A percentile compares a stretch with the other conserved stretches of the same genome.
Conservation (phyloP, 2,329 filamentous ascomycete species). For the Botrytis pseudocinerea region DNA sequence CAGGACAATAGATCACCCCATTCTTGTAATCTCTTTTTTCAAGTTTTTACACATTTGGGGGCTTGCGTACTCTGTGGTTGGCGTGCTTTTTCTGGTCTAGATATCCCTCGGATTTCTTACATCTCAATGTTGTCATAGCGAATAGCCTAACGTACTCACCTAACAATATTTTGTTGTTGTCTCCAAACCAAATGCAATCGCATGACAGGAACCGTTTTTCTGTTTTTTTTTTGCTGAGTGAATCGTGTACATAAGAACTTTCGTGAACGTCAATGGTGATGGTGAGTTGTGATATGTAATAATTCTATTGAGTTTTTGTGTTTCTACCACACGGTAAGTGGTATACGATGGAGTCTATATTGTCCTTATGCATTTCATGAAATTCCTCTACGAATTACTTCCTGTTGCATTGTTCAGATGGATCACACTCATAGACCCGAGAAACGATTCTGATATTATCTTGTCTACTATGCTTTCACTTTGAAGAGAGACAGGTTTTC, state of each 20-base stretch:
- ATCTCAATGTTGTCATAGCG: slow-evolving; percentile 20
- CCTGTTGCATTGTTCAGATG: background rate
- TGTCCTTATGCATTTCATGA: background rate
- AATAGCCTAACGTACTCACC: slow-evolving; percentile 19
- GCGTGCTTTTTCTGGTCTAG: slow-evolving; percentile 37
- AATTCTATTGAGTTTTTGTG: background rate
- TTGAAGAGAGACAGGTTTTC: background rate
- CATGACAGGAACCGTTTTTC: background rate
- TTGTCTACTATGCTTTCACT: background rate
- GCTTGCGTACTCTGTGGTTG: slow-evolving; percentile 32
- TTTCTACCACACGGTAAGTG: background rate
- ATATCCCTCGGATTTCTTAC: slow-evolving; percentile 33
- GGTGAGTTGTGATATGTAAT: background rate
- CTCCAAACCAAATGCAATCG: slow-evolving; percentile 15
- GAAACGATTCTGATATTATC: background rate
- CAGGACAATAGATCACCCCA: slow-evolving; percentile 34
- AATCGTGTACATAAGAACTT: background rate
- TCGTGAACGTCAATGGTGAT: slow-evolving; percentile 5
- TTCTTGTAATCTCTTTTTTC: slow-evolving; percentile 28
- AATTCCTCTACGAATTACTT: background rate
- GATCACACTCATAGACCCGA: background rate
- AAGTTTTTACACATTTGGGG: slow-evolving; percentile 34
- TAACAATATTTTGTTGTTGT: slow-evolving; percentile 15
- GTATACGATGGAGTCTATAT: background rate
- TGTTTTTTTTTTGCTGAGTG: background rate